These are phyloP conservation scores for Xylariaceae sp. DNA, from an alignment of 2,329 filamentous ascomycete species.

Conservation along the genomic window DNA sequence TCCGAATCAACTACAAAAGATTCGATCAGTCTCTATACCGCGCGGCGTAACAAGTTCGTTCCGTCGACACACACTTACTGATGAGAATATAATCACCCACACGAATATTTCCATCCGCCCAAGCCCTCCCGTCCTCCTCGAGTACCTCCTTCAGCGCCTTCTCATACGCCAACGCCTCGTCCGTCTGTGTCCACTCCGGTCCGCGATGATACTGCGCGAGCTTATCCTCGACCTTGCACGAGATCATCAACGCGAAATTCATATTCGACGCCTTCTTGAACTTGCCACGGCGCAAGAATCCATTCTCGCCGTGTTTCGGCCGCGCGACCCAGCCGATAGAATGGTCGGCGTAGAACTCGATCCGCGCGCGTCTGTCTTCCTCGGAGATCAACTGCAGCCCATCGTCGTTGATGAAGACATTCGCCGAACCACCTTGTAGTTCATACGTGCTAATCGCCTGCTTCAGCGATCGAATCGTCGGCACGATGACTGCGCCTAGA, in stretches of 20 bases:
- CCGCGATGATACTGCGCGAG: conserved; percentile 42
- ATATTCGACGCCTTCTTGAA: conserved; percentile 74
- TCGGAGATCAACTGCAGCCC: conserved; percentile 63
- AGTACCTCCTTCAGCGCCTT: conserved; percentile 44
- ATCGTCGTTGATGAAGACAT: conserved; percentile 72
- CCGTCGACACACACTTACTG: conserved; percentile 27
- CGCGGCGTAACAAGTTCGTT: too few relatives aligned
- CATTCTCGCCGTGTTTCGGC: conserved; percentile 57
- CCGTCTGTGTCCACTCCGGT: conserved; percentile 38
- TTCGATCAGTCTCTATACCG: conserved; percentile 5
- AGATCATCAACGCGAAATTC: conserved; percentile 63
- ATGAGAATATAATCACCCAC: conserved; percentile 60
- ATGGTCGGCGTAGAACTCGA: conserved; percentile 63
- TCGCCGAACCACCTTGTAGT: conserved; percentile 69
- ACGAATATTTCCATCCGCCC: conserved; percentile 56
- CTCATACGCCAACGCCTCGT: conserved; percentile 47
- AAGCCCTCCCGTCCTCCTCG: conserved; percentile 48
- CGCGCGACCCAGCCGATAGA: conserved; percentile 65
- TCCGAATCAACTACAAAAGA: conserved; percentile 53
- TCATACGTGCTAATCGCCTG: conserved; percentile 72
- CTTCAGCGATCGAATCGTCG: conserved; percentile 73
- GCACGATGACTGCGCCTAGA: conserved; percentile 65
- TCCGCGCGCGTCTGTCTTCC: conserved; percentile 56
- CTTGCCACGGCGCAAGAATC: conserved; percentile 53
- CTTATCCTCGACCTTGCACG: conserved; percentile 56